Percentiles rank a stretch among this genome's conserved stretches.
These are phyloP conservation scores for Ogataea dorogensis DNA, from an alignment of 805 yeast species.

Conservation along the genomic window DNA sequence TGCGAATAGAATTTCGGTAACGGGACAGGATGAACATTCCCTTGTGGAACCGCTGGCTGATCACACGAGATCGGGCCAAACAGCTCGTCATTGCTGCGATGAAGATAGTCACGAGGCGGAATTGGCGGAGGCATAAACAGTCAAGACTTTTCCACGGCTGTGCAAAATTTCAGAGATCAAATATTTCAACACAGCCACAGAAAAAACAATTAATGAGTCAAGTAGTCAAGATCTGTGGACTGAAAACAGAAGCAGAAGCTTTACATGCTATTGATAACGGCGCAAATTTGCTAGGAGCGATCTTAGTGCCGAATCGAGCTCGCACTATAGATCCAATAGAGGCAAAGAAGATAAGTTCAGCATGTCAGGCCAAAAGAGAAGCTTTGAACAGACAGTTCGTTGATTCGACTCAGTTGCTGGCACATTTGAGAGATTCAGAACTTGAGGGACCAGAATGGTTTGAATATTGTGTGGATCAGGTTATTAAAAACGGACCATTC, in stretches of 20 bases:
- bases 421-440: constrained; percentile 20
- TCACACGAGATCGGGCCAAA: constrained; percentile 19
- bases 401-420: constrained; percentile 28
- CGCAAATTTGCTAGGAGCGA: constrained; percentile 79
- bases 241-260: constrained; percentile 68
- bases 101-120: constrained; percentile 26
- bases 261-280: constrained; percentile 64
- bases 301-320: constrained; percentile 77
- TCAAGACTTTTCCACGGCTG: constrained; percentile 4
- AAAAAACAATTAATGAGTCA: constrained; percentile 9
- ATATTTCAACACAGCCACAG: not conserved
- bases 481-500: constrained; percentile 52
- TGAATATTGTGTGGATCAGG: constrained; percentile 23
- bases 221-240: constrained; percentile 87
- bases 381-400: constrained; percentile 21
- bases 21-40: constrained; percentile 59
- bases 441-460: constrained; percentile 36
- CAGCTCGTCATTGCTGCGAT: constrained; percentile 19
- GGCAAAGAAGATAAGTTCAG: constrained; percentile 46
- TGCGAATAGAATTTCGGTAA: constrained; percentile 43
- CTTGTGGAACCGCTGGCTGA: constrained; percentile 22
- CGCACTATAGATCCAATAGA: constrained; percentile 57
- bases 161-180: constrained; percentile 5
- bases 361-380: constrained; percentile 25
- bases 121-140: constrained; percentile 22